Evolutionary conservation across 176 grass and related monocot species (phyloP).

Genomic region (Carex myosuroides): DNA sequence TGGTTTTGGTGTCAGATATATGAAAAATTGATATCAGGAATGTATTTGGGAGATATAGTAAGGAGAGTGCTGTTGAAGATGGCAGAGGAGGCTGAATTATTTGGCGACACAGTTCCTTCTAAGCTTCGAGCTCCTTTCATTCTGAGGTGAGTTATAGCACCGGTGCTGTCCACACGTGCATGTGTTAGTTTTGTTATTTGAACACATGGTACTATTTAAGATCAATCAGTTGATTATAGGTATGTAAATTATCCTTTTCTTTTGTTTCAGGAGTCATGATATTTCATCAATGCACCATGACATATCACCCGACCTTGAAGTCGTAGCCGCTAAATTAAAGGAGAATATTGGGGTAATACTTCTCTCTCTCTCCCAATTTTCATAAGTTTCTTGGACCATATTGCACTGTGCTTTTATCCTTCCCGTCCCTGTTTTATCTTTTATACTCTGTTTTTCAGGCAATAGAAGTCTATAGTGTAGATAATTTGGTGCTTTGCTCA

Average conservation of each 20-base stretch:
- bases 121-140: constrained; percentile 57
- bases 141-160: constrained; percentile 32
- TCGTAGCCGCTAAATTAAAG: constrained; percentile 47
- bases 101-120: constrained; percentile 40
- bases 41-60: constrained; percentile 84
- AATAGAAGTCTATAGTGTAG: background rate
- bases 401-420: background rate
- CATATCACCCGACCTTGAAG: constrained; percentile 45
- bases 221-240: background rate
- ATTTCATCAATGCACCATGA: constrained; percentile 70
- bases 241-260: background rate
- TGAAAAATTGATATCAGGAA: constrained; percentile 79
- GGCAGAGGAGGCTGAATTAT: constrained; percentile 36
- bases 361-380: background rate
- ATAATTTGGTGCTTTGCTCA: background rate
- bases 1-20: constrained; percentile 57
- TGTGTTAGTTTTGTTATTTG: background rate
- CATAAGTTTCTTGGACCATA: constrained; percentile 1
- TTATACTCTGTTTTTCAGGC: background rate
- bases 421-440: too few species aligned
- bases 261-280: constrained; percentile 42
- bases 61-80: constrained; percentile 68
- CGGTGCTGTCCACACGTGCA: background rate
- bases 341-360: constrained; percentile 34
- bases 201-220: background rate